Evolutionary conservation across 2,329 filamentous ascomycete species (phyloP).

Genomic region (Microthyrium microscopicum): DNA sequence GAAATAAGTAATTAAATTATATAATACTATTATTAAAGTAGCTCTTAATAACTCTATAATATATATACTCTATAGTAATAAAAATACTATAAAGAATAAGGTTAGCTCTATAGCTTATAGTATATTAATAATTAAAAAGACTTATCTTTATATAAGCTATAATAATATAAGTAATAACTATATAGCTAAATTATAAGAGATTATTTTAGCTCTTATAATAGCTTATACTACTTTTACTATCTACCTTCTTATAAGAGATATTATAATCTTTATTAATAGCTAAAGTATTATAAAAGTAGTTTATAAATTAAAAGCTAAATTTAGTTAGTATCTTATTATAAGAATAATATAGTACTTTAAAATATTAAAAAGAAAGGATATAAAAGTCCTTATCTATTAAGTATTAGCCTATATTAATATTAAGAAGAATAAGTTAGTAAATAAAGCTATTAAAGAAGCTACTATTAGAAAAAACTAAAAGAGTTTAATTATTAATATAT

Average conservation of each 20-base stretch:
- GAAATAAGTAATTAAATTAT: too few relatives aligned
- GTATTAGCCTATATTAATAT: constrained; percentile 11
- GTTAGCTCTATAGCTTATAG: constrained; percentile 10
- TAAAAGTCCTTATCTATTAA: constrained; percentile 11
- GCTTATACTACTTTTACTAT: neutral
- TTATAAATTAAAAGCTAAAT: constrained; percentile 13
- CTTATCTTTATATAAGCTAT: neutral
- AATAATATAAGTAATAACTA: neutral
- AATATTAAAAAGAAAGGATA: constrained; percentile 8
- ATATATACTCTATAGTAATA: constrained; percentile 9
- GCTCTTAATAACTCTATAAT: neutral
- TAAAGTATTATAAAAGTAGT: constrained; percentile 17
- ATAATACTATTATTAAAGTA: neutral
- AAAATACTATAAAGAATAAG: constrained; percentile 10
- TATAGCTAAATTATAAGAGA: neutral
- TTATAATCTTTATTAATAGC: constrained; percentile 17
- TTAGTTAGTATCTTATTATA: constrained; percentile 15
- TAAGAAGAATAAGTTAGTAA: constrained; percentile 10
- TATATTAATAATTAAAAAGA: constrained; percentile 2
- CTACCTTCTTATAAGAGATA: neutral
- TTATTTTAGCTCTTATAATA: neutral
- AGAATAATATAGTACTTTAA: constrained; percentile 12
- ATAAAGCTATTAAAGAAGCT: constrained; percentile 12
- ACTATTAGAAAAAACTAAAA: too few relatives aligned
- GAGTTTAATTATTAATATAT: too few relatives aligned